phyloP scores from a whole-genome alignment of 2,329 filamentous ascomycete species.

The Leptographium lundbergii region DNA sequence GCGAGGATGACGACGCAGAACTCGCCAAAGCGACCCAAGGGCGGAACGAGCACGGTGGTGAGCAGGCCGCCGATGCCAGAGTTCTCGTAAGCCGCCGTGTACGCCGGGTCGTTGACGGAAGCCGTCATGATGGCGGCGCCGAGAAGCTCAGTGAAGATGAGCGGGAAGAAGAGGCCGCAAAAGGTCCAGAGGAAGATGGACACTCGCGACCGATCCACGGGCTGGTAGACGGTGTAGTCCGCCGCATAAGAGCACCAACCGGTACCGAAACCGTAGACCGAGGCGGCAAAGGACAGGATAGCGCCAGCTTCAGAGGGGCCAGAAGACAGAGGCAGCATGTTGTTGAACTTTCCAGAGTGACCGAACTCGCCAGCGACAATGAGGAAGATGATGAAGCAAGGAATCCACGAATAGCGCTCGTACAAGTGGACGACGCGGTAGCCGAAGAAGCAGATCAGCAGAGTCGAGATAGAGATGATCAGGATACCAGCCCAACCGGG shows the following conservation, averaged over 20 bases:
- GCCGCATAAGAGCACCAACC: slow-evolving; percentile 51
- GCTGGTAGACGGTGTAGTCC: slow-evolving; percentile 45
- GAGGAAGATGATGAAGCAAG: slow-evolving; percentile 38
- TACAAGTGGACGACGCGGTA: slow-evolving; percentile 67
- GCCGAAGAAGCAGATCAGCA: slow-evolving; percentile 60
- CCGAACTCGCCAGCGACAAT: slow-evolving; percentile 28
- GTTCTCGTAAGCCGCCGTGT: slow-evolving; percentile 27
- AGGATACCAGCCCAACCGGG: slow-evolving; percentile 65
- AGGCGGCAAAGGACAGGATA: slow-evolving; percentile 52
- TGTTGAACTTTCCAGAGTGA: slow-evolving; percentile 35
- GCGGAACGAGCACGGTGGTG: slow-evolving; percentile 27
- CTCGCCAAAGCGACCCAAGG: slow-evolving; percentile 32
- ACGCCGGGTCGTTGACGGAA: slow-evolving; percentile 40
- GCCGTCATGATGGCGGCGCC: slow-evolving; percentile 59
- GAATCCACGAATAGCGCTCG: slow-evolving; percentile 64
- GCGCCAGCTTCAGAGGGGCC: slow-evolving; percentile 42
- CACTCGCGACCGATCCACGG: slow-evolving; percentile 28
- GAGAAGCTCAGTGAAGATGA: slow-evolving; percentile 63
- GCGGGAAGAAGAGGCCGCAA: slow-evolving; percentile 54
- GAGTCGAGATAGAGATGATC: slow-evolving; percentile 55
- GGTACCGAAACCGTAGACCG: slow-evolving; percentile 56
- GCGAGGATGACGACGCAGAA: slow-evolving; percentile 35
- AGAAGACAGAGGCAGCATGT: slow-evolving; percentile 31
- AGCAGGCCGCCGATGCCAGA: slow-evolving; percentile 36
- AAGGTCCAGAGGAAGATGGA: slow-evolving; percentile 61